Conservation (phyloP, 331 rosid genomes). For the Erythrophleum ivorense region DNA sequence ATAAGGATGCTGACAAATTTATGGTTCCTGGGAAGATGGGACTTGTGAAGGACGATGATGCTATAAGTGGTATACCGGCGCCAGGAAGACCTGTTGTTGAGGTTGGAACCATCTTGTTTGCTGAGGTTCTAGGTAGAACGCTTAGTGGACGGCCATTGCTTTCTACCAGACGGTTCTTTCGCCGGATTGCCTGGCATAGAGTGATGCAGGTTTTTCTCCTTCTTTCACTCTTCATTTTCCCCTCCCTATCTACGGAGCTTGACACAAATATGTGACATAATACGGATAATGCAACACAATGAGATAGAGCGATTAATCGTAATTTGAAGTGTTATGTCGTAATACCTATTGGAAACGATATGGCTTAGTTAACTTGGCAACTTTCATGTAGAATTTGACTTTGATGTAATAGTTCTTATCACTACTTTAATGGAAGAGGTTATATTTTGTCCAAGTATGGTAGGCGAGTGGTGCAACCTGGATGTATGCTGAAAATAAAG, state of each 20-base stretch:
- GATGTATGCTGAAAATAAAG: conserved; percentile 9
- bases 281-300: background rate
- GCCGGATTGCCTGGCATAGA: conserved; percentile 83
- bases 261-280: background rate
- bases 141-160: conserved; percentile 88
- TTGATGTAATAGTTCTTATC: conserved; percentile 31
- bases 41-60: conserved; percentile 61
- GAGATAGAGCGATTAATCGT: background rate
- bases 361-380: conserved; percentile 27
- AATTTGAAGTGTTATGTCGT: background rate
- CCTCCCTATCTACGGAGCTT: background rate
- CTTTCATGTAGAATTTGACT: conserved; percentile 22
- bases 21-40: conserved; percentile 74
- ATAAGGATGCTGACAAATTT: conserved; percentile 49
- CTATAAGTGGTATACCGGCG: conserved; percentile 41
- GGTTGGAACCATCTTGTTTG: conserved; percentile 76
- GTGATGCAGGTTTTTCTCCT: conserved; percentile 88
- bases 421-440: background rate
- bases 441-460: conserved; percentile 1
- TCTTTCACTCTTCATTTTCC: conserved; percentile 37
- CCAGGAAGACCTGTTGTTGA: conserved; percentile 68
- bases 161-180: conserved; percentile 76
- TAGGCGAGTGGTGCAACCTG: background rate
- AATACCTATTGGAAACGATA: background rate
- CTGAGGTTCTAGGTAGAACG: conserved; percentile 83